Conservation (phyloP, 2,329 filamentous ascomycete species). For the Clathrospora elynae region DNA sequence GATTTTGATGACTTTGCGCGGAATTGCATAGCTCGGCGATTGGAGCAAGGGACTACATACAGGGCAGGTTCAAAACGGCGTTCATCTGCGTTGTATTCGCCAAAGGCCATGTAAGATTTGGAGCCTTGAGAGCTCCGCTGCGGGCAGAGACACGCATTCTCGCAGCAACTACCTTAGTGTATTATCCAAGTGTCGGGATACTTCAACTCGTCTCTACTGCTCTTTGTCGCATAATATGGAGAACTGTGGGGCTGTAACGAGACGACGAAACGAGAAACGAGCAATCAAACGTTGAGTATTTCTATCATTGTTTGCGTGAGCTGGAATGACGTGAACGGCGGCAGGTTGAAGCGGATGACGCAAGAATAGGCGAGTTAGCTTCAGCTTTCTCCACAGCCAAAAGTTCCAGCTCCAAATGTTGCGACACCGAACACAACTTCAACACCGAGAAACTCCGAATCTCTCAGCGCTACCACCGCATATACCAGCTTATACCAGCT, state of each 20-base stretch:
- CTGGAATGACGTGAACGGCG: constrained; percentile 4
- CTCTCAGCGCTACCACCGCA: too few species aligned
- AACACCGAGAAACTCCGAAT: too few species aligned
- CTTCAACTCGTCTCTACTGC: constrained; percentile 1
- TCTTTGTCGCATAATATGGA: too few species aligned
- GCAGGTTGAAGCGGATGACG: constrained; percentile 29
- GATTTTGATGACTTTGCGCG: constrained; percentile 44
- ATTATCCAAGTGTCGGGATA: constrained; percentile 29
- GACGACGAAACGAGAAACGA: not conserved
- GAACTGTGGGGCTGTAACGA: too few species aligned
- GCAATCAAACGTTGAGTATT: too few species aligned
- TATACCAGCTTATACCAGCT: constrained; percentile 1
- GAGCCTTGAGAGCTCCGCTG: constrained; percentile 15
- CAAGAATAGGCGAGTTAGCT: constrained; percentile 29
- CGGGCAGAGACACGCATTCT: constrained; percentile 15
- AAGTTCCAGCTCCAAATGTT: constrained; percentile 28
- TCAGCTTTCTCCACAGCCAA: constrained; percentile 28
- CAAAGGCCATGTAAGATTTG: constrained; percentile 15
- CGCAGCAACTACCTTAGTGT: constrained; percentile 40
- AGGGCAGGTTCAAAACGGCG: constrained; percentile 37
- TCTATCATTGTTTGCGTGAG: constrained; percentile 2
- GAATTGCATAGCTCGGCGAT: constrained; percentile 47
- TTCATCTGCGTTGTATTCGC: constrained; percentile 33
- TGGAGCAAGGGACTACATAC: constrained; percentile 41
- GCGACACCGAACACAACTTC: constrained; percentile 1